Base-by-base conservation (phyloP, 352 stramenopile species). In the Globisporangium spinosum region DNA sequence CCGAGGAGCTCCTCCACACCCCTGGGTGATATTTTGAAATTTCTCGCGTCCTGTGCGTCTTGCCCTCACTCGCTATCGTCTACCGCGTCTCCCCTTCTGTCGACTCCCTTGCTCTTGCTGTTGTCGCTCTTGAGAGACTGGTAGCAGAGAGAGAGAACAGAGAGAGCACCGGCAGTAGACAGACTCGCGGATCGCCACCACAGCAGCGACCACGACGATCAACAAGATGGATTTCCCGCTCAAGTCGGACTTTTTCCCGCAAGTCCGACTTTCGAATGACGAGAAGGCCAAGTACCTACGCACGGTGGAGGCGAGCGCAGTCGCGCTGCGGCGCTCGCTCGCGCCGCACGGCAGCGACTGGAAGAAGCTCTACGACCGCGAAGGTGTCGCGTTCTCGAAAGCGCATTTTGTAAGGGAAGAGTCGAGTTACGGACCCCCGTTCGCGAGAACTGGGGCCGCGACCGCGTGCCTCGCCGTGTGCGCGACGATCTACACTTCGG, bases 221-320 rank as follows among this genome's bases (percentile, higher is more conserved):
- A 56, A 17, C 13, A 61, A 57, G 65, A 91, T 91, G 83, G 82
- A 91, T 67, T 87, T 93, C 58, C 85, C 85, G 6, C 58, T 93
- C 22, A 88, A 89, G 71, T 54, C 71, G 29, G 77, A 86, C 72
- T 93, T 91, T 65, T 93, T 93, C 64, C 82, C 85, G 55, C 68
- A 77, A 9, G 69, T 90, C 60, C 75, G 75, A 55, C 74, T 91
- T 58, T 73, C 80, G 15, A 47, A 43, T 15, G 74, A 87, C 9
- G 85, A 91, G 68, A 70, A 68, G 27, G 58, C 68, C n/a, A 67
- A 70, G 40, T 91, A 91, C 65, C 59, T 80, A 15, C 49, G 71
- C 12, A 78, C 68, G n/a, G 80, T 73, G 45, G 77, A 88, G 55
- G 65, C 73, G 25, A 78, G 69, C 47, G 77, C 85, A 13, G 68